phyloP scores from a whole-genome alignment of 2,329 filamentous ascomycete genomes.

The Aspergillus amoenus region DNA sequence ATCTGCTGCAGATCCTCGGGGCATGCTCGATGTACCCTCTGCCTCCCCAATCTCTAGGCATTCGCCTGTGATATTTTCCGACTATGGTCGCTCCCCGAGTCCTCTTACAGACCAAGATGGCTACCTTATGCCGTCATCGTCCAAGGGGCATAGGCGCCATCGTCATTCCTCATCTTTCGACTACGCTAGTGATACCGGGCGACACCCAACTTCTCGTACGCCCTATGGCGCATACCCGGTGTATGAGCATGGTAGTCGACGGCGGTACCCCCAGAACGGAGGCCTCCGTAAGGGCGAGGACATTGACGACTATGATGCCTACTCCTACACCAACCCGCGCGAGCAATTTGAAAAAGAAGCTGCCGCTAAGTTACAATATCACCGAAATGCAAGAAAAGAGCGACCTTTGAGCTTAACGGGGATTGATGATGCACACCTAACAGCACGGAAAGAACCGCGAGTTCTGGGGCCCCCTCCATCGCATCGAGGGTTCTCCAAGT shows the following conservation, averaged over 20 bases:
- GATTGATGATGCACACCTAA: slow-evolving; percentile 33
- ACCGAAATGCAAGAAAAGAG: slow-evolving; percentile 25
- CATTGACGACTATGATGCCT: slow-evolving; percentile 43
- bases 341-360: slow-evolving; percentile 49
- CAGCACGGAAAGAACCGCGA: slow-evolving; percentile 28
- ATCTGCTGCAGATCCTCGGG: slow-evolving; percentile 28
- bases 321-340: slow-evolving; percentile 48
- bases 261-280: slow-evolving; percentile 30
- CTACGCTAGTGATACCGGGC: slow-evolving; percentile 39
- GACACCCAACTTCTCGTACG: slow-evolving; percentile 22
- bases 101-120: slow-evolving; percentile 34
- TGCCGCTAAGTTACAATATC: slow-evolving; percentile 35
- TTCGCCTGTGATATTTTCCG: slow-evolving; percentile 29
- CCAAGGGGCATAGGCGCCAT: slow-evolving; percentile 29
- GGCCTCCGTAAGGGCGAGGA: slow-evolving; percentile 35
- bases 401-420: slow-evolving; percentile 43
- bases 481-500: slow-evolving; percentile 38
- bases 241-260: slow-evolving; percentile 24
- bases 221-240: slow-evolving; percentile 26
- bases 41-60: slow-evolving; percentile 18
- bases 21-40: slow-evolving; percentile 29
- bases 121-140: slow-evolving; percentile 35
- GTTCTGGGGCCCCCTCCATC: slow-evolving; percentile 37
- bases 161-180: slow-evolving; percentile 34
- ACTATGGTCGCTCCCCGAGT: slow-evolving; percentile 32